Conservation (phyloP, 2,329 filamentous ascomycete species). For the Ascochyta koolunga region DNA sequence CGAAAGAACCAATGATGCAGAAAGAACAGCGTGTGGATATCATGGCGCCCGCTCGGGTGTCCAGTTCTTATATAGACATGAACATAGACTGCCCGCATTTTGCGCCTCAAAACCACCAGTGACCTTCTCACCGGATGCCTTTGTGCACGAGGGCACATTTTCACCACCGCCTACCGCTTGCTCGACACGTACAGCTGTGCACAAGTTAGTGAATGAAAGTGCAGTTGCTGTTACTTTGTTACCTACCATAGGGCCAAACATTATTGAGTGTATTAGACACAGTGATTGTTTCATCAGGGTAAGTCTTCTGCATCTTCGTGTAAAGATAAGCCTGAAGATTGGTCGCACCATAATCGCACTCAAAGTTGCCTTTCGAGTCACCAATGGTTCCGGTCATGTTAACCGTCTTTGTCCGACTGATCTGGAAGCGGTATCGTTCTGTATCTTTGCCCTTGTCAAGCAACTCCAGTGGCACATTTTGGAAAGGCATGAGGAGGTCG, state of each 20-base stretch:
- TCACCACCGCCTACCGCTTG: conserved; percentile 58
- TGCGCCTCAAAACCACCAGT: conserved; percentile 44
- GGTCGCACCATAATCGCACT: conserved; percentile 65
- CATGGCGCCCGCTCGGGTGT: conserved; percentile 19
- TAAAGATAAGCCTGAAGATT: conserved; percentile 65
- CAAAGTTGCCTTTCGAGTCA: conserved; percentile 53
- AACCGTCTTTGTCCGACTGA: conserved; percentile 60
- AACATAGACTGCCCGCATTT: conserved; percentile 48
- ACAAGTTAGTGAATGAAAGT: conserved; percentile 11
- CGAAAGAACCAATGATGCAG: not conserved
- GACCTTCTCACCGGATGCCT: conserved; percentile 46
- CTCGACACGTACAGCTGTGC: conserved; percentile 59
- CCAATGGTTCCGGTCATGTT: conserved; percentile 56
- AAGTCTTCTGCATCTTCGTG: conserved; percentile 57
- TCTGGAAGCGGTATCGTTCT: conserved; percentile 65
- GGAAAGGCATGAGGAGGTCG: conserved; percentile 64
- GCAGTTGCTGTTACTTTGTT: too few species aligned
- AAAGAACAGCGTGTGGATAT: not conserved
- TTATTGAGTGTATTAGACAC: conserved; percentile 38
- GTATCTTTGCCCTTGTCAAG: conserved; percentile 55
- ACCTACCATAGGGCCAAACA: conserved; percentile 46
- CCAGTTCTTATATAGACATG: conserved; percentile 56
- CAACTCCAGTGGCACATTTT: conserved; percentile 58
- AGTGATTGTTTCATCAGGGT: conserved; percentile 39
- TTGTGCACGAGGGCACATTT: conserved; percentile 62